These are phyloP conservation scores for Penicillium sp. DNA, from an alignment of 2,329 filamentous ascomycete genomes.

Conservation along the genomic window DNA sequence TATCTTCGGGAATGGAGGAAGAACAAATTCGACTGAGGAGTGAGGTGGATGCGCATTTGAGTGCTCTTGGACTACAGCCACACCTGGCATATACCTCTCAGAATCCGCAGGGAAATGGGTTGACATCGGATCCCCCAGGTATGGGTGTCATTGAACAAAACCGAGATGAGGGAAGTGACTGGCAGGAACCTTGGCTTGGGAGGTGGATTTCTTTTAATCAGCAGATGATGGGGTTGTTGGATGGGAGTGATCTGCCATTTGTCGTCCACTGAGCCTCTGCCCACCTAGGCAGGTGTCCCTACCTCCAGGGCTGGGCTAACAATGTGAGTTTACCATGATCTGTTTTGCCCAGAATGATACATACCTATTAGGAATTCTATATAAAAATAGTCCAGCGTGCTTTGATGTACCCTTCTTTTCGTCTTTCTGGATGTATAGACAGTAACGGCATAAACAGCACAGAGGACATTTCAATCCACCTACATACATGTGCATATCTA, in stretches of 20 bases:
- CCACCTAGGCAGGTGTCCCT: too few relatives aligned
- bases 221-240: not conserved
- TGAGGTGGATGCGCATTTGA: not conserved
- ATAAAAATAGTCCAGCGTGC: too few relatives aligned
- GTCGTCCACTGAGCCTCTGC: too few relatives aligned
- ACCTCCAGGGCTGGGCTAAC: too few relatives aligned
- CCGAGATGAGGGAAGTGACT: not conserved
- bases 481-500: too few relatives aligned
- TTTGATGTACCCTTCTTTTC: too few relatives aligned
- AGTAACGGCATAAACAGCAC: too few relatives aligned
- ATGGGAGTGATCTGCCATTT: not conserved
- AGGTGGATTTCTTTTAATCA: constrained; percentile 1
- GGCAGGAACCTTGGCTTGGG: not conserved
- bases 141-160: not conserved
- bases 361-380: too few relatives aligned
- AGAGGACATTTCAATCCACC: too few relatives aligned
- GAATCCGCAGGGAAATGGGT: not conserved
- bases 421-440: too few relatives aligned
- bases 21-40: not conserved
- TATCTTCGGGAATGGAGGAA: not conserved
- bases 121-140: not conserved
- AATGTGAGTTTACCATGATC: too few relatives aligned
- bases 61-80: not conserved
- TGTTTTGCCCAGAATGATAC: too few relatives aligned
- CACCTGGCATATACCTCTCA: not conserved